A percentile compares a stretch with the other conserved stretches of the same genome.
These are phyloP conservation scores for Lactarius quietus DNA, from an alignment of 768 basidiomycete genomes.

Conservation along the genomic window DNA sequence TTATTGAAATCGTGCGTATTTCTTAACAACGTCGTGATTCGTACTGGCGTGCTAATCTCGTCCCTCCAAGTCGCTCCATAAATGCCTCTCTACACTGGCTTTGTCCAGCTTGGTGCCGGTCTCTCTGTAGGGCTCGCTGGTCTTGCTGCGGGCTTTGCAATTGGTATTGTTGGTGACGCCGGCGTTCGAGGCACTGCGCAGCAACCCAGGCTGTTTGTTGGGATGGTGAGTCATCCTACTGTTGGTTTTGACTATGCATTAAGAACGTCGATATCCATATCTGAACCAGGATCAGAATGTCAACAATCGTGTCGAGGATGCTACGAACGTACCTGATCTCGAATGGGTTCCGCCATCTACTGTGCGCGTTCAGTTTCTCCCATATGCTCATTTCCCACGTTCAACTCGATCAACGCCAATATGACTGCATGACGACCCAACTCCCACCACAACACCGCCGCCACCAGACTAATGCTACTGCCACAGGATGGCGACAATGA, in stretches of 20 bases:
- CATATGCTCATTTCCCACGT: no score
- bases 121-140: constrained; percentile 95
- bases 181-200: constrained; percentile 98
- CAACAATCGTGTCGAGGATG: not conserved
- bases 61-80: constrained; percentile 10
- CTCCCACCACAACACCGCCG: no score
- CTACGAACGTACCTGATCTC: not conserved
- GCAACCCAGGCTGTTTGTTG: no score
- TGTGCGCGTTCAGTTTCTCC: not conserved
- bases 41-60: not conserved
- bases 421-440: no score
- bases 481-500: no score
- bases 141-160: constrained; percentile 95
- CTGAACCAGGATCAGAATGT: not conserved
- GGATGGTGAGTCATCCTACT: no score
- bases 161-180: constrained; percentile 98
- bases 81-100: constrained; percentile 77
- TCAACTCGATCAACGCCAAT: no score
- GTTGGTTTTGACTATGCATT: no score
- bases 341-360: not conserved
- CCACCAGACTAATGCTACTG: no score
- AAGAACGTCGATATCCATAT: not conserved
- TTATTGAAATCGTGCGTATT: no score
- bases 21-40: constrained; percentile 25
- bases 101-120: constrained; percentile 86